These are phyloP conservation scores for Rhizoclosmatium globosum DNA, from an alignment of 192 early-diverging fungal species.

Conservation along the genomic window DNA sequence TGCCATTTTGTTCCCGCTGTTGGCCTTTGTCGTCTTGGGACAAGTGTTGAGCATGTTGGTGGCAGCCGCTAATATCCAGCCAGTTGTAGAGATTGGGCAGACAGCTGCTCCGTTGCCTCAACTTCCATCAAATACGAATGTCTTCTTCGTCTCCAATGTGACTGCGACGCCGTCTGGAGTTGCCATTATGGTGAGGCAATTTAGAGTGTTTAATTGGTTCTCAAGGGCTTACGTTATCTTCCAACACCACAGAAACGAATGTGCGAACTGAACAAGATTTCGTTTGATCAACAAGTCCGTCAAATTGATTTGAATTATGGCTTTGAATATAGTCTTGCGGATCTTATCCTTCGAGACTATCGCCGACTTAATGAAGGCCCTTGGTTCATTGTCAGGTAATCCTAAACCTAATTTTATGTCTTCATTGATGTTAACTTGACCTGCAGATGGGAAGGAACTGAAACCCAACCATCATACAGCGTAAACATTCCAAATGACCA, in stretches of 20 bases:
- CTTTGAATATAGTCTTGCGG: too few species aligned
- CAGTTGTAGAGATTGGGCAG: not conserved
- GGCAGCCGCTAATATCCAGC: not conserved
- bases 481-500: not conserved
- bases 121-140: not conserved
- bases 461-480: not conserved
- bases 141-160: conserved; percentile 19
- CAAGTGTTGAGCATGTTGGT: conserved; percentile 14
- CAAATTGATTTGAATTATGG: too few species aligned
- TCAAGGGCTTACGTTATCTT: too few species aligned
- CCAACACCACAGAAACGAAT: too few species aligned
- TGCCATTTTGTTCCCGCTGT: conserved; percentile 9
- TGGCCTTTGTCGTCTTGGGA: conserved; percentile 16
- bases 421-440: too few species aligned
- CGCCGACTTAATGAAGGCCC: too few species aligned
- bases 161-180: not conserved
- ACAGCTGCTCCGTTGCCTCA: not conserved
- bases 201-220: too few species aligned
- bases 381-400: too few species aligned
- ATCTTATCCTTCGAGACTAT: too few species aligned
- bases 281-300: too few species aligned
- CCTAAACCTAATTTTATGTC: too few species aligned
- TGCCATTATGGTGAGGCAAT: not conserved
- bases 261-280: too few species aligned
- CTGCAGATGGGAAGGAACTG: conserved; percentile 1